Evolutionary conservation across 202 grass and related monocot species (phyloP), one percentile per base, ranked within the genome.

Genomic region (Schoenoplectus tabernaemontani): DNA sequence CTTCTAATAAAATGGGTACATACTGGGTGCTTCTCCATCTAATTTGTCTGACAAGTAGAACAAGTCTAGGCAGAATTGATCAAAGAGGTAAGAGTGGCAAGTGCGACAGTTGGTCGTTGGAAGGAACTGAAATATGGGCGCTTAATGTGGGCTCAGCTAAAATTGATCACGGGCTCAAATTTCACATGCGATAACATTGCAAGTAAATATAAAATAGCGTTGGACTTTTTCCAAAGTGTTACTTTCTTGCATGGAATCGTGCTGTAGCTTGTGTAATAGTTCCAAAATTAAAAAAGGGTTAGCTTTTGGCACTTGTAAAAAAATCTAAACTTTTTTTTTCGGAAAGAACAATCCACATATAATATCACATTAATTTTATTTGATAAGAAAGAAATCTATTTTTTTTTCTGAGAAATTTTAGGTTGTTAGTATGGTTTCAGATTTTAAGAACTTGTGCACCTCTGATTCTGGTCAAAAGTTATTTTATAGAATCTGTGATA

Each of bases 21-120:
- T n/a, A n/a, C n/a, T n/a, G n/a, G n/a, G n/a, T n/a, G n/a, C n/a
- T 16, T 63, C 34, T 33, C 30, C 15, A 16, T 65, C 5, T 47
- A 47, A 46, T 48, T 51, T 46, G 63, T 20, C 10, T 33, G 24
- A 32, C 5, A 6, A 53, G 39, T 70, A 26, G 1, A 36, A 51
- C 17, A 20, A 59, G 63, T 84, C 26, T 84, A 87, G 23, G 32
- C 17, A 9, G 43, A 42, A 36, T 30, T 15, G 44, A 17, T 17
- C 2, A 34, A 54, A 7, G 39, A 26, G 7, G 24, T 44, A 34
- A 62, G 23, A 16, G 36, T 41, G 60, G 59, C 77, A 23, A 57
- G 41, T 56, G 65, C 48, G 59, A 78, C 47, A 73, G 88, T 90
- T 93, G 79, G 76, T 90, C 43, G 86, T 88, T 93, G 84, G 82